phyloP scores from a whole-genome alignment of 1,139 yeast species.

The Kluyveromyces marxianus region DNA sequence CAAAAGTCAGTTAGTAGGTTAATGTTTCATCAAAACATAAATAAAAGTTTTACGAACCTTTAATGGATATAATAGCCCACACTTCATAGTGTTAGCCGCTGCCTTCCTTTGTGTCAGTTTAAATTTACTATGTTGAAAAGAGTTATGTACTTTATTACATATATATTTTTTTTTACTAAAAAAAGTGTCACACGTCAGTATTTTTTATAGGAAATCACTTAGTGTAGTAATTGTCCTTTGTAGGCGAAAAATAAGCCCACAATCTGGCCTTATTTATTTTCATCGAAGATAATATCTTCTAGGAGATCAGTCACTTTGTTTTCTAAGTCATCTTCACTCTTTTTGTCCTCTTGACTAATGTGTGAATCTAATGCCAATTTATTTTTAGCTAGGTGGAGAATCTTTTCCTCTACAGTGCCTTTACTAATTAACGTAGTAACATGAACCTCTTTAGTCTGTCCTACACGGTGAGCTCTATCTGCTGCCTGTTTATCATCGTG shows the following conservation, averaged over 20 bases:
- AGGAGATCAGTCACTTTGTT: conserved; percentile 24
- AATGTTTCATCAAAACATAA: not conserved
- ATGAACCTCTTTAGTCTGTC: conserved; percentile 81
- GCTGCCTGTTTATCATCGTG: conserved; percentile 99
- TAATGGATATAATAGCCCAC: not conserved
- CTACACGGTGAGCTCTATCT: conserved; percentile 96
- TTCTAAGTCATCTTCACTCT: conserved; percentile 23
- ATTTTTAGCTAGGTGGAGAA: conserved; percentile 77
- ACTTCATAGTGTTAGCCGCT: too few species aligned
- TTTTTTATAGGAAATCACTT: too few species aligned
- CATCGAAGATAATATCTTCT: conserved; percentile 27
- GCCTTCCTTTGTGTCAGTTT: too few species aligned
- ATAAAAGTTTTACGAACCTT: not conserved
- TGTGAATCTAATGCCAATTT: conserved; percentile 71
- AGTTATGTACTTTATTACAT: too few species aligned
- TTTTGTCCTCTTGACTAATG: conserved; percentile 26
- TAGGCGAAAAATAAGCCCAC: not conserved
- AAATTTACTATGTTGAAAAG: too few species aligned
- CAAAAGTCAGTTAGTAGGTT: not conserved
- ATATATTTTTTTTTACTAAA: too few species aligned
- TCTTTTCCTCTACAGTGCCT: conserved; percentile 82
- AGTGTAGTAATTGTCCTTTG: too few species aligned
- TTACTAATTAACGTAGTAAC: conserved; percentile 71
- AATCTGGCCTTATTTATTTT: conserved; percentile 7
- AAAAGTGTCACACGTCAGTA: too few species aligned